A percentile compares a stretch with the other conserved stretches of the same genome.
These are phyloP conservation scores for Quercus phellos DNA, from an alignment of 331 rosid species.

Conservation along the genomic window DNA sequence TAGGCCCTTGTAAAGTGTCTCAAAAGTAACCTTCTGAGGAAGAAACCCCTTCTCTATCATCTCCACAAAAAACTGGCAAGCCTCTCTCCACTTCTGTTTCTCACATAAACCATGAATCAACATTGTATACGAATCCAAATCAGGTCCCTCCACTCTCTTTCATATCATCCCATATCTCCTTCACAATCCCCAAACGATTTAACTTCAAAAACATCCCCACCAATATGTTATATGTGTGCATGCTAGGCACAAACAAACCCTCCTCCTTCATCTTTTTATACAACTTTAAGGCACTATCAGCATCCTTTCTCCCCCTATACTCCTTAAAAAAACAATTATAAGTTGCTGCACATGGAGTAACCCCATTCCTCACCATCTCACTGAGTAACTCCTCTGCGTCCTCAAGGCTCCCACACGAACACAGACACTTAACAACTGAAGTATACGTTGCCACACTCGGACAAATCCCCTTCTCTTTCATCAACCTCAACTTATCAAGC, in stretches of 20 bases:
- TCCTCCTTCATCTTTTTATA: constrained; percentile 67
- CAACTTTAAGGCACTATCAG: constrained; percentile 53
- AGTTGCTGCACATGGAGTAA: constrained; percentile 54
- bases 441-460: constrained; percentile 68
- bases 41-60: constrained; percentile 90
- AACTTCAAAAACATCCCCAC: constrained; percentile 53
- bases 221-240: constrained; percentile 58
- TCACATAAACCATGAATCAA: constrained; percentile 67
- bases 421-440: constrained; percentile 72
- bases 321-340: constrained; percentile 80
- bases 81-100: constrained; percentile 64
- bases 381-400: constrained; percentile 63
- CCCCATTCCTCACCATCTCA: constrained; percentile 65
- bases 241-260: constrained; percentile 44
- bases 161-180: constrained; percentile 68
- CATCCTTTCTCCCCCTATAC: constrained; percentile 65
- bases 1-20: constrained; percentile 77
- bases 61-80: constrained; percentile 72
- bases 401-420: constrained; percentile 69
- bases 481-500: constrained; percentile 56
- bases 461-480: constrained; percentile 71
- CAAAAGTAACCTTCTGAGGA: constrained; percentile 80
- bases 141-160: constrained; percentile 65
- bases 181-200: constrained; percentile 43
- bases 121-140: constrained; percentile 67